A percentile compares a stretch with the other conserved stretches of the same genome.
These are phyloP conservation scores for Teunomyces cretensis DNA, from an alignment of 805 yeast genomes.

Conservation along the genomic window DNA sequence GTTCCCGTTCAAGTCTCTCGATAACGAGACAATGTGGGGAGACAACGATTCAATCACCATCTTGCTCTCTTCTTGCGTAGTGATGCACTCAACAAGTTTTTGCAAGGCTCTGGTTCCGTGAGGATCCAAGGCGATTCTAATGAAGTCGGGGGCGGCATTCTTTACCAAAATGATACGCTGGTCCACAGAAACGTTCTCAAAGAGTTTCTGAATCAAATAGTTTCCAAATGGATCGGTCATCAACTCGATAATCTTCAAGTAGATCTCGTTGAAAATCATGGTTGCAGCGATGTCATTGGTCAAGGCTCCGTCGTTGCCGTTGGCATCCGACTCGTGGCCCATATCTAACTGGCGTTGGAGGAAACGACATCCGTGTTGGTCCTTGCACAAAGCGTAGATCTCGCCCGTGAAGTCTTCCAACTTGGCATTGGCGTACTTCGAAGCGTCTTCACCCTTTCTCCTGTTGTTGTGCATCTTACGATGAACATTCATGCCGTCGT, in stretches of 20 bases:
- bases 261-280: conserved; percentile 78
- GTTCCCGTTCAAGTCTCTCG: conserved; percentile 92
- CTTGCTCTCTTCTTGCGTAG: conserved; percentile 67
- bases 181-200: conserved; percentile 69
- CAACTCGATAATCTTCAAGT: conserved; percentile 73
- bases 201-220: conserved; percentile 84
- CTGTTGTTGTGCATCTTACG: conserved; percentile 40
- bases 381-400: conserved; percentile 81
- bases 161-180: conserved; percentile 71
- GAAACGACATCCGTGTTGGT: conserved; percentile 95
- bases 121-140: conserved; percentile 82
- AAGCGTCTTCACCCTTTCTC: conserved; percentile 63
- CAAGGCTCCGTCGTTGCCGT: conserved; percentile 7
- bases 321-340: conserved; percentile 36
- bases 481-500: conserved; percentile 38
- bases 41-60: conserved; percentile 60
- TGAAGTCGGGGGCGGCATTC: conserved; percentile 71
- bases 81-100: conserved; percentile 80
- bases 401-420: conserved; percentile 69
- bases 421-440: conserved; percentile 65
- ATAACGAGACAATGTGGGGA: conserved; percentile 72
- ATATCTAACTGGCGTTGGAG: conserved; percentile 82
- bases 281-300: conserved; percentile 56
- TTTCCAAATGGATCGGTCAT: conserved; percentile 99
- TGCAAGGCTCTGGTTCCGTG: conserved; percentile 97